These are phyloP conservation scores for Coemansia pectinata DNA, from an alignment of 192 early-diverging fungal species.

Conservation along the genomic window DNA sequence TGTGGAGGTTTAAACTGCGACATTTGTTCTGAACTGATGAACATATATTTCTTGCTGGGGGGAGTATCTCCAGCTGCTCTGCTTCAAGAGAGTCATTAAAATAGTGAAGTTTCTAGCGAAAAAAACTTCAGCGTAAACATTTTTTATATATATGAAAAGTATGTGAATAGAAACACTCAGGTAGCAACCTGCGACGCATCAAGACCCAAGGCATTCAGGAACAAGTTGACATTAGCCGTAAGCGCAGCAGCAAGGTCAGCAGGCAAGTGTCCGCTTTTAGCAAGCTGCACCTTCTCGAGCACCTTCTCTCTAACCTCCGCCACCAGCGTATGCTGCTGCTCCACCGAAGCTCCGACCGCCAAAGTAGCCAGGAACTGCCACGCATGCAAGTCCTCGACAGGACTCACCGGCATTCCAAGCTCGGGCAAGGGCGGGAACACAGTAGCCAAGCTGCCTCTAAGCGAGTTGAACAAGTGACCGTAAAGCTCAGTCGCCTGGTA, in stretches of 20 bases:
- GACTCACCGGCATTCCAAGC: conserved; percentile 36
- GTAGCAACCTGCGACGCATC: conserved; percentile 59
- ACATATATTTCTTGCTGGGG: too few relatives aligned
- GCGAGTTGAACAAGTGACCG: conserved; percentile 72
- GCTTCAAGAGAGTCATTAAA: too few relatives aligned
- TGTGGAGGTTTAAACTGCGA: too few relatives aligned
- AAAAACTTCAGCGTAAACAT: background rate
- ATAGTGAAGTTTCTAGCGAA: background rate
- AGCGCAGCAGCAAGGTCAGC: conserved; percentile 63
- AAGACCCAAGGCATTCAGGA: conserved; percentile 92
- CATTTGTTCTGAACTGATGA: too few relatives aligned
- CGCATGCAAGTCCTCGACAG: conserved; percentile 79
- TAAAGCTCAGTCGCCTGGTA: conserved; percentile 75
- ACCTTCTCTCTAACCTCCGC: conserved; percentile 86
- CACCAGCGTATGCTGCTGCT: conserved; percentile 91
- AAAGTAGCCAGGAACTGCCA: conserved; percentile 99
- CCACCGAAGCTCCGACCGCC: conserved; percentile 89
- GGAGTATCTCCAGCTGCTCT: too few relatives aligned
- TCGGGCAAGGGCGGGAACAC: conserved; percentile 72
- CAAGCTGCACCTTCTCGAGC: conserved; percentile 71
- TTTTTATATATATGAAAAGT: conserved; percentile 5
- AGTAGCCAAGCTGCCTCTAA: conserved; percentile 72
- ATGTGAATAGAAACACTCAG: background rate
- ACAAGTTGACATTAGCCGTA: conserved; percentile 89
- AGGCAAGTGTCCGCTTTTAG: conserved; percentile 61